Conservation (phyloP, 169 alveolate genomes). For the Ichthyophthirius multifiliis region DNA sequence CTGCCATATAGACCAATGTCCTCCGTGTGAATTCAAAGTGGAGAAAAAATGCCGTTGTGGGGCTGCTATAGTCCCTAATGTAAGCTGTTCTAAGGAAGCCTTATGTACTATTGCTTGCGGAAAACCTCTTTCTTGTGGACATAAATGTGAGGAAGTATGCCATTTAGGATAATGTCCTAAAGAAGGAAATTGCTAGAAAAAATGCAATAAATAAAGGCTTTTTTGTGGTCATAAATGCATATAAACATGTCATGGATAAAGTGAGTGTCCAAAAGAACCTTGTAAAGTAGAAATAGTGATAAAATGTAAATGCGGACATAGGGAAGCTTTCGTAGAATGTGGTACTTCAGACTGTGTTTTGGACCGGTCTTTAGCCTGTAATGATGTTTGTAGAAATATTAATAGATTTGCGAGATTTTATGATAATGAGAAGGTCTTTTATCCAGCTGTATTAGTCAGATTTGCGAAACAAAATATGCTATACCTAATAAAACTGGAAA, state of each 20-base stretch:
- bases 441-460: constrained; percentile 61
- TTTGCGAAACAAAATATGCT: constrained; percentile 53
- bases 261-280: constrained; percentile 60
- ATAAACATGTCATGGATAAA: constrained; percentile 50
- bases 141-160: constrained; percentile 42
- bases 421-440: constrained; percentile 48
- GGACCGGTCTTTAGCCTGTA: constrained; percentile 44
- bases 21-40: constrained; percentile 78
- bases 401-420: constrained; percentile 55
- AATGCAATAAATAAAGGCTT: constrained; percentile 48
- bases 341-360: constrained; percentile 22
- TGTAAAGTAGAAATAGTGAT: constrained; percentile 68
- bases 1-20: constrained; percentile 84
- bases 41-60: constrained; percentile 50
- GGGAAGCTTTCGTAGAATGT: constrained; percentile 50
- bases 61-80: constrained; percentile 57
- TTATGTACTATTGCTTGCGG: constrained; percentile 15
- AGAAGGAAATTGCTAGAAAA: constrained; percentile 46
- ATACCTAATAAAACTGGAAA: constrained; percentile 52
- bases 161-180: constrained; percentile 34
- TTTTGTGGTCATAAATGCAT: constrained; percentile 64
- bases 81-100: constrained; percentile 39
- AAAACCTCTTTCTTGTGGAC: constrained; percentile 40
- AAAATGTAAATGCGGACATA: constrained; percentile 61
- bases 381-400: constrained; percentile 57